Evolutionary conservation across 768 basidiomycete genomes (phyloP).

Genomic region (Trametes punicea): DNA sequence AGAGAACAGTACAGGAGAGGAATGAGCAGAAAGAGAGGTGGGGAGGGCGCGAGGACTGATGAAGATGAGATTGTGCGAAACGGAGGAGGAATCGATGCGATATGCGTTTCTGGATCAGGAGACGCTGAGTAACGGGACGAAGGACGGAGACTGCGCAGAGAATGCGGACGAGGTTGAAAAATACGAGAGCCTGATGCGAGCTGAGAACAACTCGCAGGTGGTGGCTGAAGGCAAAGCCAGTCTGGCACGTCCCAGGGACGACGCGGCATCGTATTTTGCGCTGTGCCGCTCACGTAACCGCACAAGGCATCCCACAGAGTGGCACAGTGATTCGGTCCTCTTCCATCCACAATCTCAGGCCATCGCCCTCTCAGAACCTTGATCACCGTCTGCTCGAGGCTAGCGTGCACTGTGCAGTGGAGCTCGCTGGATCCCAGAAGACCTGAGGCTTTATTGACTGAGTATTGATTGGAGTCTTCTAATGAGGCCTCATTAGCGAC

Average conservation of each 20-base stretch:
- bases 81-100: conserved; percentile 12
- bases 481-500: too few species aligned
- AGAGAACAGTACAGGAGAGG: not conserved
- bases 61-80: not conserved
- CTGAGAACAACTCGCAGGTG: conserved; percentile 16
- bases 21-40: not conserved
- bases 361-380: not conserved
- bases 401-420: too few species aligned
- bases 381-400: not conserved
- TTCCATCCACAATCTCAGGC: not conserved
- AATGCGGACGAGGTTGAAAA: conserved; percentile 12
- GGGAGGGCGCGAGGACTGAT: not conserved
- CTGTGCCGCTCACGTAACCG: conserved; percentile 21
- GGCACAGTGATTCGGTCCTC: not conserved
- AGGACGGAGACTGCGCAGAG: conserved; percentile 1
- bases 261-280: conserved; percentile 12
- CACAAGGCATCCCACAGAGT: not conserved
- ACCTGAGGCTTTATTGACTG: too few species aligned
- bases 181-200: conserved; percentile 10
- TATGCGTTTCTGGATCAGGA: not conserved
- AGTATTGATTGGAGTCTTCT: too few species aligned
- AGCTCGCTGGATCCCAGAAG: too few species aligned
- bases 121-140: not conserved
- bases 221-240: conserved; percentile 15
- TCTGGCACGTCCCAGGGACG: not conserved